Percentiles rank a stretch among this genome's conserved stretches.
Evolutionary conservation across 2,329 filamentous ascomycete species (phyloP).

Genomic region (Exophiala oligosperma): DNA sequence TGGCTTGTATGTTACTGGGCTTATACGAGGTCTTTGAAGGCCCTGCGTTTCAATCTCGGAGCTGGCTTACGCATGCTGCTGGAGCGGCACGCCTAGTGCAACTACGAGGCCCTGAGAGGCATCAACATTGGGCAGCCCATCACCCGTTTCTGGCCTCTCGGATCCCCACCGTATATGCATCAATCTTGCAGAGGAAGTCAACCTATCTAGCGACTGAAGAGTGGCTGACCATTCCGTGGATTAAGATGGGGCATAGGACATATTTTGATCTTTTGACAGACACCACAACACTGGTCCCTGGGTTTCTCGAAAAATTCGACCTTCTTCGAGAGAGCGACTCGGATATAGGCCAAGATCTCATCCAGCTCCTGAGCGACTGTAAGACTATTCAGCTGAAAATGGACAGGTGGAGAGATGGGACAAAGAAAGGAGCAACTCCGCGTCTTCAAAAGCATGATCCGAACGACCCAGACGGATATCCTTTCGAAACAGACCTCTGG

Average conservation of each 20-base stretch:
- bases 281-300: conserved; percentile 35
- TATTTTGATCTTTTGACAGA: conserved; percentile 38
- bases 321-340: conserved; percentile 14
- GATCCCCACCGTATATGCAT: conserved; percentile 24
- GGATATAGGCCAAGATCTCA: conserved; percentile 5
- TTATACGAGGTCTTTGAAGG: conserved; percentile 36
- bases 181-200: conserved; percentile 30
- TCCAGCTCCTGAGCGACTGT: conserved; percentile 13
- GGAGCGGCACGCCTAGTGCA: conserved; percentile 27
- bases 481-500: conserved; percentile 23
- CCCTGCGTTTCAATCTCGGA: conserved; percentile 20
- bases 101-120: conserved; percentile 22
- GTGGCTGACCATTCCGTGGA: conserved; percentile 41
- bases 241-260: conserved; percentile 31
- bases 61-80: conserved; percentile 26
- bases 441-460: conserved; percentile 17
- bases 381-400: conserved; percentile 15
- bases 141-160: conserved; percentile 24
- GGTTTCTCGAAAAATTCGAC: conserved; percentile 35
- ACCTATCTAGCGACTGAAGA: conserved; percentile 33
- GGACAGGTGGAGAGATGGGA: conserved; percentile 23
- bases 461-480: conserved; percentile 17
- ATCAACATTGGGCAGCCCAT: conserved; percentile 21
- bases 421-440: conserved; percentile 17
- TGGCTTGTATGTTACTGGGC: conserved; percentile 38